phyloP scores from a whole-genome alignment of 805 yeast genomes.

The Teunomyces funiuensis region DNA sequence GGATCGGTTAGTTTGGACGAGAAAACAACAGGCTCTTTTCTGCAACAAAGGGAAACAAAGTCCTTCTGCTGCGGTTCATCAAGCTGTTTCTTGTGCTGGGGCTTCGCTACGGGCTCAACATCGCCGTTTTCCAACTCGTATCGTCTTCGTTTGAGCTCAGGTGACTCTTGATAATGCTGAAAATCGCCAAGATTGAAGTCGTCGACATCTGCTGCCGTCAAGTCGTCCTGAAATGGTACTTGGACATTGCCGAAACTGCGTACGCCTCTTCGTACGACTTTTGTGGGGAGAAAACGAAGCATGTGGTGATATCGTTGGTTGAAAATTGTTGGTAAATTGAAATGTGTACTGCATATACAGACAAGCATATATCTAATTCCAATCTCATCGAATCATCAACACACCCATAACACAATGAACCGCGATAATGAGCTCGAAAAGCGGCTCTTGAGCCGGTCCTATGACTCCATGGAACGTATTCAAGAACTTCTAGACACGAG shows the following conservation, averaged over 20 bases:
- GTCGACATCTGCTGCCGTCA: constrained; percentile 32
- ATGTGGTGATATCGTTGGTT: too few relatives aligned
- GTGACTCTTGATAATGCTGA: constrained; percentile 27
- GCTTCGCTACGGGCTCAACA: neutral
- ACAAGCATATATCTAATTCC: neutral
- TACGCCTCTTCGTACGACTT: constrained; percentile 2
- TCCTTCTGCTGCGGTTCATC: constrained; percentile 5
- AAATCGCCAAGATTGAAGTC: constrained; percentile 39
- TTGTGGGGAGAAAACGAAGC: constrained; percentile 1
- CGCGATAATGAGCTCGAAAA: constrained; percentile 45
- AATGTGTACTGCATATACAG: neutral
- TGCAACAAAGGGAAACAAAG: neutral
- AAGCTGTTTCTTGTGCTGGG: constrained; percentile 5
- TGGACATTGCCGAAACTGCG: constrained; percentile 15
- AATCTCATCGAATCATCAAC: neutral
- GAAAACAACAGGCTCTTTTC: constrained; percentile 50
- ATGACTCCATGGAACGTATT: constrained; percentile 35
- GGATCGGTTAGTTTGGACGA: constrained; percentile 66
- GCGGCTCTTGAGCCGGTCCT: constrained; percentile 46
- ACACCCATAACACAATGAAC: constrained; percentile 16
- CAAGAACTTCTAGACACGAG: constrained; percentile 43
- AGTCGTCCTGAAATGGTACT: constrained; percentile 42
- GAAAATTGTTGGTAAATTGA: too few relatives aligned
- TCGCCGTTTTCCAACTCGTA: neutral
- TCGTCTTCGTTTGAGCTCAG: neutral